These are phyloP conservation scores for Lentinus tigrinus DNA, from an alignment of 768 basidiomycete species.

Conservation along the genomic window DNA sequence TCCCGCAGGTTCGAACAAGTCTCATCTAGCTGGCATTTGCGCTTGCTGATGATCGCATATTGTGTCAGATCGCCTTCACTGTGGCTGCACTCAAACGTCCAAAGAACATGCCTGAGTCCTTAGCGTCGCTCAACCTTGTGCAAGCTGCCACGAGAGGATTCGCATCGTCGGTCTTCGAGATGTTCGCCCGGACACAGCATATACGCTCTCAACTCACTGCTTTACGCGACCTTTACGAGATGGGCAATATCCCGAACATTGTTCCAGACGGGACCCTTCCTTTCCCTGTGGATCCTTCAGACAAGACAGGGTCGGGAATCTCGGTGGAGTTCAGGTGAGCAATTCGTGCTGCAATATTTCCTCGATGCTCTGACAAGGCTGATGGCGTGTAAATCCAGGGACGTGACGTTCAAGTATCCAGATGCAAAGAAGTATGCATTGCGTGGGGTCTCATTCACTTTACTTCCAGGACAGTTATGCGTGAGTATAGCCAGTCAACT, in stretches of 20 bases:
- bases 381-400: constrained; percentile 28
- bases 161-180: neutral
- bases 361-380: constrained; percentile 46
- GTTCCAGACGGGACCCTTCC: neutral
- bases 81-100: constrained; percentile 16
- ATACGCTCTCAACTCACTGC: neutral
- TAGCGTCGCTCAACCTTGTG: constrained; percentile 30
- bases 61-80: constrained; percentile 43
- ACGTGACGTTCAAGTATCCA: constrained; percentile 72
- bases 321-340: neutral
- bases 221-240: neutral
- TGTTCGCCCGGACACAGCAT: neutral
- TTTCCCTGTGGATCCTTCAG: neutral
- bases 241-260: neutral
- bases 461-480: constrained; percentile 68
- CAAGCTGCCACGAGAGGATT: constrained; percentile 19
- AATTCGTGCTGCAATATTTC: too few species aligned
- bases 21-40: neutral
- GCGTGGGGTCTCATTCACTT: constrained; percentile 62
- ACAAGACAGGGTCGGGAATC: neutral
- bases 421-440: constrained; percentile 50
- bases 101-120: constrained; percentile 12
- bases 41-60: constrained; percentile 24
- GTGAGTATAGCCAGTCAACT: constrained; percentile 30
- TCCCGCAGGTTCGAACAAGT: neutral